Conservation (phyloP, 2,329 filamentous ascomycete species). For the Diaporthe caulivora region DNA sequence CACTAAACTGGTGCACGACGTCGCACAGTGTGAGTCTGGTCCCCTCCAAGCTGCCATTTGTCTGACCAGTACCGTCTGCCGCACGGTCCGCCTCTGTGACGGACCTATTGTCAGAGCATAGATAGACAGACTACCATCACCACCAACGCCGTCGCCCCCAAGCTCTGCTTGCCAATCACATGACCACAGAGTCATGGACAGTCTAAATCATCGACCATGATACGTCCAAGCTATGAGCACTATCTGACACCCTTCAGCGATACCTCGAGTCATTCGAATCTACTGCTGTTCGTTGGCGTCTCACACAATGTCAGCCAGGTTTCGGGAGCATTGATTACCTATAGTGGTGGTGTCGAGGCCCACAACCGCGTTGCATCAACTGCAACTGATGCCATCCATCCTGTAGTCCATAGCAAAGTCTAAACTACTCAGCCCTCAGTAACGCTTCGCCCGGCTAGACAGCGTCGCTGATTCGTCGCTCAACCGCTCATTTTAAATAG, state of each 20-base stretch:
- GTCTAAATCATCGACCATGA: not conserved
- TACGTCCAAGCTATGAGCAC: conserved; percentile 8
- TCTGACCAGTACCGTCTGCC: not conserved
- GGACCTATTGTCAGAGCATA: conserved; percentile 18
- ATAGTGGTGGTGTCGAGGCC: not conserved
- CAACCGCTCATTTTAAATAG: not conserved
- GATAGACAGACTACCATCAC: not conserved
- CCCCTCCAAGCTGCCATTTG: no score
- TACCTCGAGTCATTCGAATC: conserved; percentile 6
- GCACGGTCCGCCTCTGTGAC: conserved; percentile 14
- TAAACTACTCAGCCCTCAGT: not conserved
- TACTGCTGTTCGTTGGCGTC: not conserved
- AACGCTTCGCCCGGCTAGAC: conserved; percentile 1
- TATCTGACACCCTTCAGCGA: not conserved
- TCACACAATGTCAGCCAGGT: conserved; percentile 18
- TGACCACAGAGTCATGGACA: conserved; percentile 15
- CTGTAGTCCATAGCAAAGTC: conserved; percentile 19
- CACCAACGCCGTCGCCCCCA: conserved; percentile 1
- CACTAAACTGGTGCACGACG: conserved; percentile 22
- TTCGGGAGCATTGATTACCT: conserved; percentile 20
- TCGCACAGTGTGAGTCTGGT: conserved; percentile 19
- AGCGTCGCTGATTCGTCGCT: not conserved
- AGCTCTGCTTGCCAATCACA: not conserved
- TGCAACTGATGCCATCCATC: not conserved
- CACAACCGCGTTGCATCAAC: not conserved